phyloP scores from a whole-genome alignment of 768 basidiomycete genomes.

The Termitomyces heimii region DNA sequence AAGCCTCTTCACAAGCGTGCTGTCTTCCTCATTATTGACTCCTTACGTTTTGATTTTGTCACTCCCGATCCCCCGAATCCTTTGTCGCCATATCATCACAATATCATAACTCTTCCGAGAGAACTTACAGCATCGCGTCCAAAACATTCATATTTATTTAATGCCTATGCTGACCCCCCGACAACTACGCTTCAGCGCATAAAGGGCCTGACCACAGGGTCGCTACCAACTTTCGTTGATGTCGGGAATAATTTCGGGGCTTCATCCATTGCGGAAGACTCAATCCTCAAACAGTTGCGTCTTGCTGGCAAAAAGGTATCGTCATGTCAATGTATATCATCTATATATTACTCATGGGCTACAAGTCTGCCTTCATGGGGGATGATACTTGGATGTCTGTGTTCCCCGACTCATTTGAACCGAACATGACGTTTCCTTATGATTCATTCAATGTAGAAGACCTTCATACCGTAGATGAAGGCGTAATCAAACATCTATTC shows the following conservation, averaged over 20 bases:
- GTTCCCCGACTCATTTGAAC: conserved; percentile 71
- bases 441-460: conserved; percentile 99
- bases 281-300: conserved; percentile 69
- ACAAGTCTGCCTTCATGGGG: conserved; percentile 82
- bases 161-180: conserved; percentile 90
- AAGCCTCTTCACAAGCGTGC: conserved; percentile 71
- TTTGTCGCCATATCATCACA: conserved; percentile 67
- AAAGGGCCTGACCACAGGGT: conserved; percentile 93
- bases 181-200: conserved; percentile 93
- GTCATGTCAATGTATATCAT: conserved; percentile 7
- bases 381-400: conserved; percentile 96
- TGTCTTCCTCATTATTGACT: conserved; percentile 84
- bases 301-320: conserved; percentile 55
- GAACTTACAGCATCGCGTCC: conserved; percentile 64
- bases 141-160: conserved; percentile 75
- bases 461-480: conserved; percentile 90
- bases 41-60: conserved; percentile 92
- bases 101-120: conserved; percentile 73
- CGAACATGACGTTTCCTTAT: conserved; percentile 75
- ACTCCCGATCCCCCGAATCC: conserved; percentile 62
- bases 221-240: conserved; percentile 93
- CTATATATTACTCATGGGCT: neutral
- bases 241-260: conserved; percentile 91
- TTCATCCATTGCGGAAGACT: conserved; percentile 83
- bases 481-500: conserved; percentile 79